Conservation (phyloP, 257 asterid genomes). For the Solanum appendiculatum region DNA sequence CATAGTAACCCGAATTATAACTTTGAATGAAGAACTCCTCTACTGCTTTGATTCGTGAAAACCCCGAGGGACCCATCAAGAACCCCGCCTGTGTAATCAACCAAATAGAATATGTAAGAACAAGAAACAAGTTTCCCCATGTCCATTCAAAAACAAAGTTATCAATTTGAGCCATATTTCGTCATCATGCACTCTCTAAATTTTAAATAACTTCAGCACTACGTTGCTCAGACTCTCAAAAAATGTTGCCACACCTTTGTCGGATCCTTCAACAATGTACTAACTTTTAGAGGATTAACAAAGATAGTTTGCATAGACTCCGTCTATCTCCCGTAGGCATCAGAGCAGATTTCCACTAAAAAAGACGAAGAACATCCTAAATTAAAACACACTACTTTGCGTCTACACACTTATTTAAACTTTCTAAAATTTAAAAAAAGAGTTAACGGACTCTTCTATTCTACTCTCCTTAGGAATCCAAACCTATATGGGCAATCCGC, state of each 20-base stretch:
- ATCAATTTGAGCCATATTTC: not conserved
- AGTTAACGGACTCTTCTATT: not conserved
- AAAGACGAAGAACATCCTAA: too few relatives aligned
- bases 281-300: not conserved
- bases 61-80: slow-evolving; percentile 83
- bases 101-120: not conserved
- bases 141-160: not conserved
- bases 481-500: not conserved
- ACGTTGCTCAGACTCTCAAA: not conserved
- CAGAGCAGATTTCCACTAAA: not conserved
- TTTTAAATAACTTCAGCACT: not conserved
- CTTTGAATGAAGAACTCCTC: slow-evolving; percentile 49
- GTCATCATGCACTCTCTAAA: not conserved
- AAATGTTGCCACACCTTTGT: not conserved
- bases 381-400: not conserved
- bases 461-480: not conserved
- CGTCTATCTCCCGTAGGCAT: not conserved
- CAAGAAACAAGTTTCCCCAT: not conserved
- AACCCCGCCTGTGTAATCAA: slow-evolving; percentile 73
- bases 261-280: not conserved
- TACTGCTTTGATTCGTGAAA: slow-evolving; percentile 42
- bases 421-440: not conserved
- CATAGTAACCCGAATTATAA: slow-evolving; percentile 62
- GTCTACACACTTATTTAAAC: not conserved
- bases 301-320: not conserved